Percentiles rank a stretch among this genome's conserved stretches.
Conservation (phyloP, 2,329 filamentous ascomycete genomes). For the Podosphaera xanthii region DNA sequence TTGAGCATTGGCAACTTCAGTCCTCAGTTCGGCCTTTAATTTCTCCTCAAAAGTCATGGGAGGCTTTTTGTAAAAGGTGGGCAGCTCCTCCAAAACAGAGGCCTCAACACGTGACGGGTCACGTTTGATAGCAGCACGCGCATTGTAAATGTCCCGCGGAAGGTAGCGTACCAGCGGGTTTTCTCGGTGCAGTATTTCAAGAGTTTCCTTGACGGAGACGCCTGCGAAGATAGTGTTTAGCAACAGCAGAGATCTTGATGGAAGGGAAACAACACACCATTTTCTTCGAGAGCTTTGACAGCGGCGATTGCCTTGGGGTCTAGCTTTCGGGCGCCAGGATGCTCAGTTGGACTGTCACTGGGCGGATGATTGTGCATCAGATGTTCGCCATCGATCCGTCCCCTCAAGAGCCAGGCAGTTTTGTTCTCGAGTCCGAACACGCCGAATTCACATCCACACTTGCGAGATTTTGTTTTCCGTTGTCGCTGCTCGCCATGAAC, state of each 20-base stretch:
- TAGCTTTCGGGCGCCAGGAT: slow-evolving; percentile 40
- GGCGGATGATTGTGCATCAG: slow-evolving; percentile 41
- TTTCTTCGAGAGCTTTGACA: slow-evolving; percentile 42
- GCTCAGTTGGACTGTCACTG: slow-evolving; percentile 42
- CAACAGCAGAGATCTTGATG: slow-evolving; percentile 9
- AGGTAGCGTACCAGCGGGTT: slow-evolving; percentile 40
- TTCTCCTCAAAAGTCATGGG: slow-evolving; percentile 39
- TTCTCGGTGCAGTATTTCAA: slow-evolving; percentile 39
- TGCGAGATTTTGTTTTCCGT: slow-evolving; percentile 44
- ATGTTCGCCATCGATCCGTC: slow-evolving; percentile 34
- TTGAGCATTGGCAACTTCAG: slow-evolving; percentile 33
- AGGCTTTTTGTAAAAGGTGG: slow-evolving; percentile 44
- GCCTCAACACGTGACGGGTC: slow-evolving; percentile 39
- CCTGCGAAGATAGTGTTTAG: slow-evolving; percentile 21
- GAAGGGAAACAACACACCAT: slow-evolving; percentile 25
- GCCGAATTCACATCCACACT: slow-evolving; percentile 46
- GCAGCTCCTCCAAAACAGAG: slow-evolving; percentile 32
- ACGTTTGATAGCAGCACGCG: slow-evolving; percentile 40
- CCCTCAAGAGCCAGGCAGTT: slow-evolving; percentile 43
- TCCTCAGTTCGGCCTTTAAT: slow-evolving; percentile 36
- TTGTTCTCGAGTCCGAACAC: slow-evolving; percentile 46
- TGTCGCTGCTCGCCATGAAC: slow-evolving; percentile 18
- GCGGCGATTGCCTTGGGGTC: slow-evolving; percentile 46
- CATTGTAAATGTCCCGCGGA: slow-evolving; percentile 44
- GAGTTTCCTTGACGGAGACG: slow-evolving; percentile 40